Evolutionary conservation across 2,329 filamentous ascomycete species (phyloP), one percentile per base, ranked within the genome.

Genomic region (Rhexocercosporidium sp.): DNA sequence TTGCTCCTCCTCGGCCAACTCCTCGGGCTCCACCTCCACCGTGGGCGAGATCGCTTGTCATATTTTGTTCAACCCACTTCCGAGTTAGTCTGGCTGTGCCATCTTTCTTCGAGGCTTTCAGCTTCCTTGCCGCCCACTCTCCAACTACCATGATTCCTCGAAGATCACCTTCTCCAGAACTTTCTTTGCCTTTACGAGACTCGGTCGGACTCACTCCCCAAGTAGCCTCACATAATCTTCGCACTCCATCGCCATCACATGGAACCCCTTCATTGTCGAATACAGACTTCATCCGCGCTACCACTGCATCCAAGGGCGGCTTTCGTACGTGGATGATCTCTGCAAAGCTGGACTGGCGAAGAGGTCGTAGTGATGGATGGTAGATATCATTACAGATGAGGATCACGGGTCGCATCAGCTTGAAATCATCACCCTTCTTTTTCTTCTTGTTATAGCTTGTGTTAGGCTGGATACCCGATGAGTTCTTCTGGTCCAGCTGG

Each of bases 311-410:
- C 11, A 98, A 81, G 0, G 92, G 90, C 1, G 96, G 94, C 74
- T 96, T 96, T 57, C 95, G 92, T 39, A 97, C 91, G 75, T 97
- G 94, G 25, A 99, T 90, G 46, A 98, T 89, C 78, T 99, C 96
- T 0, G 95, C 96, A 59, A 96, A 81, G 6, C 84, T 88, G 0
- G 93, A 94, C 70, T 95, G 92, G n/a, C 96, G 89, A 8, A 99
- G 83, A 0, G 93, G 94, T 31, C 94, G 88, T 47, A 99, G 84
- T 22, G 94, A 92, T 3, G 95, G 90, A 73, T 97, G 94, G 76
- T 99, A 99, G 0, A 98, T 89, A 78, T 99, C 96, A 75, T 99
- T 99, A 82, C 96, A 99, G 73, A 99, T 96, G 57, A 99, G 84
- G 60, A 99, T 93, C 34, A 99, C 83, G 0, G 96, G 96, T 54